Base-by-base conservation (phyloP, 331 rosid species). In the Phaseolus coccineus region DNA sequence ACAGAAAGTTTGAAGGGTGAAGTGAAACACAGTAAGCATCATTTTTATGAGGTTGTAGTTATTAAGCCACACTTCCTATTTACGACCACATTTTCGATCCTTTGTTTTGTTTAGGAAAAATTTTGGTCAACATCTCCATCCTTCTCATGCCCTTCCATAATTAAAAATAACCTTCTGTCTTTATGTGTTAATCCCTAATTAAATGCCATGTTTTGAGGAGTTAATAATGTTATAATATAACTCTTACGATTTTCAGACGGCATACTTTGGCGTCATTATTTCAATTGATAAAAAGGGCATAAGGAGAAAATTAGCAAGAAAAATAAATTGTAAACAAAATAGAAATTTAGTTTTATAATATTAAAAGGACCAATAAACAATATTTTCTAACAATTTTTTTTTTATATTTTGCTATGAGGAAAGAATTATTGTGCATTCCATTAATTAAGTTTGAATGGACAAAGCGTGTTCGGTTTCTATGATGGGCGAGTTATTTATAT, bases 141-240 rank as follows among this genome's bases (percentile, higher is more conserved):
- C 22, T n/a, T 68, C 35, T 67, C 44, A 13, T 15, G 4, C 22
- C 47, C 46, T 22, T 8, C 22, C 7, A 46, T 47, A 6, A 62
- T 58, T 59, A 5, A 10, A 57, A 42, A 35, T 19, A 19, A 19
- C 22, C 22, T 19, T 19, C 22, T 19, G 22, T 19, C 22, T 19
- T 35, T 3, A 2, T 4, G 0, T 35, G 4, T 0, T 35, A 1
- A 35, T 37, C n/a, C 72, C 51, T 48, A 7, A 39, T 37, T 58
- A 25, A 75, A 76, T 82, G 78, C 27, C 74, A 82, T 69, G 56
- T 13, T 76, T 82, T 7, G 52, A 33, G 81, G 73, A 59, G 22
- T 57, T 8, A 3, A 12, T 64, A 15, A 8, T 64, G 69, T 46
- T 9, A 7, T 46, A 35, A 73, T 39, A 37, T 39, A 33, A 39